Evolutionary conservation across 495 filamentous ascomycete species (phyloP).

Genomic region (Margaritispora aquatica): DNA sequence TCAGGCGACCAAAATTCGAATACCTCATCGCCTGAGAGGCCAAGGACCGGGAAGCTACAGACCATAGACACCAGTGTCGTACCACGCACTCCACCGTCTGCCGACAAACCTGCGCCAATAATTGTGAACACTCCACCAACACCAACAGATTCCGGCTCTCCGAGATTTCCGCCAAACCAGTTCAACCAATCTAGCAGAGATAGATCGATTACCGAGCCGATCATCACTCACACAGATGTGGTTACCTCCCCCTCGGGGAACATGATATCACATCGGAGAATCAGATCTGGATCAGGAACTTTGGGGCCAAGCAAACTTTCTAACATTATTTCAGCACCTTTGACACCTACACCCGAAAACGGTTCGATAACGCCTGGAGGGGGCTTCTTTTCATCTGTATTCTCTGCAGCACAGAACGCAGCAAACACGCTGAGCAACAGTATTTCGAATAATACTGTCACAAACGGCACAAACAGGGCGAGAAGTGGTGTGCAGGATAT

Average conservation of each 20-base stretch:
- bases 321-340: constrained; percentile 62
- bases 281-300: constrained; percentile 57
- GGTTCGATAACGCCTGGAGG: constrained; percentile 34
- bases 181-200: constrained; percentile 10
- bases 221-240: constrained; percentile 31
- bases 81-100: constrained; percentile 37
- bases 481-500: constrained; percentile 31
- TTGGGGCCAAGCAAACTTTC: constrained; percentile 85
- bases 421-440: constrained; percentile 79
- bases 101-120: constrained; percentile 34
- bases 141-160: constrained; percentile 35
- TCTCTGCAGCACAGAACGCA: constrained; percentile 90
- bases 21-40: constrained; percentile 15
- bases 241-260: constrained; percentile 47
- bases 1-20: background rate
- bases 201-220: constrained; percentile 20
- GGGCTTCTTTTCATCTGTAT: constrained; percentile 90
- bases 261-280: constrained; percentile 67
- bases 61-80: constrained; percentile 23
- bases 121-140: constrained; percentile 55
- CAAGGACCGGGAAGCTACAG: constrained; percentile 17
- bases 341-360: constrained; percentile 64
- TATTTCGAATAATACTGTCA: constrained; percentile 56
- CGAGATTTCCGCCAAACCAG: constrained; percentile 11
- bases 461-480: constrained; percentile 32